Percentiles rank a stretch among this genome's conserved stretches.
phyloP scores from a whole-genome alignment of 768 basidiomycete genomes.

The Dictyophora rubrovolvata region DNA sequence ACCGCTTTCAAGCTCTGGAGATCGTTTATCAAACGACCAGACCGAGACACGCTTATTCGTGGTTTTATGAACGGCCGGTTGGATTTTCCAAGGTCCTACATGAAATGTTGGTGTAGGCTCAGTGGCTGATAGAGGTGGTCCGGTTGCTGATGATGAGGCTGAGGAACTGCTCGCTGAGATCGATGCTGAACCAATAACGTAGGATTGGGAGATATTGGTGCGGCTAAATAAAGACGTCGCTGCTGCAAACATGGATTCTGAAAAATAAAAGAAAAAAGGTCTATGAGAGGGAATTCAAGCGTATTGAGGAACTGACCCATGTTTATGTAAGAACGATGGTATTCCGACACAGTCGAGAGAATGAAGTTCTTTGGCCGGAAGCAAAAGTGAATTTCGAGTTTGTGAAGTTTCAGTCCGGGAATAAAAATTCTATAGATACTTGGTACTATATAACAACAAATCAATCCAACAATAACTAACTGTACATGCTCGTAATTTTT shows the following conservation, averaged over 20 bases:
- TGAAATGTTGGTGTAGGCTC: slow-evolving; percentile 42
- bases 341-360: no score
- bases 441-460: no score
- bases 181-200: slow-evolving; percentile 44
- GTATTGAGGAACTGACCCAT: neutral
- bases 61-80: slow-evolving; percentile 78
- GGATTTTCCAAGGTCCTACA: slow-evolving; percentile 85
- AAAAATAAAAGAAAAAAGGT: neutral
- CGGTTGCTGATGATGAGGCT: slow-evolving; percentile 2
- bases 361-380: no score
- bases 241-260: slow-evolving; percentile 55
- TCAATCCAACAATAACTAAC: no score
- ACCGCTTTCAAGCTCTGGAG: slow-evolving; percentile 62
- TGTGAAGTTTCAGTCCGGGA: no score
- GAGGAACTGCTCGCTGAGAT: slow-evolving; percentile 33
- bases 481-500: no score
- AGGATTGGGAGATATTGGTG: slow-evolving; percentile 72
- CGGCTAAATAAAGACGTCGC: slow-evolving; percentile 77
- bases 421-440: no score
- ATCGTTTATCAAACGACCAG: slow-evolving; percentile 85
- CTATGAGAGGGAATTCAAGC: neutral
- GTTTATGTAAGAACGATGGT: no score
- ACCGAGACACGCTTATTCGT: slow-evolving; percentile 86
- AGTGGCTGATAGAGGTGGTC: slow-evolving; percentile 29
- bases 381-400: no score